These are phyloP conservation scores for Blastobotrys elegans DNA, from an alignment of 1,139 yeast species.

Conservation along the genomic window DNA sequence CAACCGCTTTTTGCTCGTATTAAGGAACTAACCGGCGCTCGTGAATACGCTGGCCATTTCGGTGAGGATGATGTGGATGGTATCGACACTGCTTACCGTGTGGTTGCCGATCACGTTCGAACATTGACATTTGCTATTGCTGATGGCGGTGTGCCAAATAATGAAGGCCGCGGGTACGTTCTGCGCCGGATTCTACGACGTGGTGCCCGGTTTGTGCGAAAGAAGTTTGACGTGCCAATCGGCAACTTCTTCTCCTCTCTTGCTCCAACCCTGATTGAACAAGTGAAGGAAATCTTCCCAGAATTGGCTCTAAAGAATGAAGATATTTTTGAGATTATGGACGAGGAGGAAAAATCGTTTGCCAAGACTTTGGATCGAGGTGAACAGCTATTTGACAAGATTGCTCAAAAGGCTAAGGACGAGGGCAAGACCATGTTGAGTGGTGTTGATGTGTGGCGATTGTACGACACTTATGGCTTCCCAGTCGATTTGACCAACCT, in stretches of 20 bases:
- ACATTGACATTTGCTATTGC: conserved; percentile 93
- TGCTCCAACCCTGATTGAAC: conserved; percentile 89
- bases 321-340: conserved; percentile 81
- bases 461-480: conserved; percentile 98
- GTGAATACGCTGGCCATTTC: conserved; percentile 87
- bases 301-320: conserved; percentile 69
- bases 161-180: conserved; percentile 98
- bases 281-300: conserved; percentile 85
- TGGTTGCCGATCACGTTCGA: conserved; percentile 96
- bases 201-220: conserved; percentile 95
- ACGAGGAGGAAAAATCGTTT: conserved; percentile 93
- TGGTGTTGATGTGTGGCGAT: conserved; percentile 97
- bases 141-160: conserved; percentile 99
- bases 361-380: conserved; percentile 97
- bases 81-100: conserved; percentile 96
- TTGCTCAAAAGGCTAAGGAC: conserved; percentile 76
- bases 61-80: conserved; percentile 92
- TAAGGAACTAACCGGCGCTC: conserved; percentile 87
- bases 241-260: conserved; percentile 89
- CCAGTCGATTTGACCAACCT: conserved; percentile 96
- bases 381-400: conserved; percentile 91
- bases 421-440: conserved; percentile 70
- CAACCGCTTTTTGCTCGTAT: conserved; percentile 78
- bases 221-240: conserved; percentile 91
- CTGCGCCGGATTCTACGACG: conserved; percentile 94